phyloP scores from a whole-genome alignment of 2,329 filamentous ascomycete species.

The Exophiala sideris region DNA sequence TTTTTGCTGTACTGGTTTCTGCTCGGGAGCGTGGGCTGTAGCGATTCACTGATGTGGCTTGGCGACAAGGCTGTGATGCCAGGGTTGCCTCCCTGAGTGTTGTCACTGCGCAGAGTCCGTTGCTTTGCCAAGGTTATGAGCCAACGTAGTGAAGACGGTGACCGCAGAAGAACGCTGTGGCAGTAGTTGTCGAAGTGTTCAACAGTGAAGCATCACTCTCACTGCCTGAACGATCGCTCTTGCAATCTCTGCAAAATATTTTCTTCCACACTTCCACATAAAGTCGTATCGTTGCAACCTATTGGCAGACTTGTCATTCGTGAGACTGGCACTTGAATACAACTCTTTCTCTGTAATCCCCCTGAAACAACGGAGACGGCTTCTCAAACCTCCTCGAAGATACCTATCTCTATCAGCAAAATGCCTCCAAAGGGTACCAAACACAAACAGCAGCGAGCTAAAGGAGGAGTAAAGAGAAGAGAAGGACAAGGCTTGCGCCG shows the following conservation, averaged over 20 bases:
- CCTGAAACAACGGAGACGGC: too few relatives aligned
- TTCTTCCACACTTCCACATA: too few relatives aligned
- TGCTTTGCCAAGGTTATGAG: too few relatives aligned
- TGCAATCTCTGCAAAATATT: too few relatives aligned
- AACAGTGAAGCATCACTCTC: too few relatives aligned
- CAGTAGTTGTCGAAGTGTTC: too few relatives aligned
- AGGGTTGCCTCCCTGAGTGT: not conserved
- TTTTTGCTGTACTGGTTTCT: not conserved
- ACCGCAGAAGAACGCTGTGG: not conserved
- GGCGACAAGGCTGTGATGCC: slow-evolving; percentile 1
- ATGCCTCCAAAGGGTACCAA: not conserved
- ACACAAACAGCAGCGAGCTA: not conserved
- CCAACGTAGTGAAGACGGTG: not conserved
- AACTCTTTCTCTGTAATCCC: too few relatives aligned
- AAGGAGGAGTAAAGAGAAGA: not conserved
- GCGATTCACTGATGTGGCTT: not conserved
- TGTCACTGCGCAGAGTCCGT: not conserved
- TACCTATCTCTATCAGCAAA: not conserved
- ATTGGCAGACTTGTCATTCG: too few relatives aligned
- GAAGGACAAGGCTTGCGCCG: not conserved
- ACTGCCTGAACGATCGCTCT: too few relatives aligned
- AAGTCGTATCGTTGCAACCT: too few relatives aligned
- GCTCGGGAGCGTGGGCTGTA: not conserved
- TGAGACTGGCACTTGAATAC: too few relatives aligned
- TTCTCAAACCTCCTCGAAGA: too few relatives aligned